Conservation (phyloP, 2,329 filamentous ascomycete genomes). For the Colletotrichum karsti region DNA sequence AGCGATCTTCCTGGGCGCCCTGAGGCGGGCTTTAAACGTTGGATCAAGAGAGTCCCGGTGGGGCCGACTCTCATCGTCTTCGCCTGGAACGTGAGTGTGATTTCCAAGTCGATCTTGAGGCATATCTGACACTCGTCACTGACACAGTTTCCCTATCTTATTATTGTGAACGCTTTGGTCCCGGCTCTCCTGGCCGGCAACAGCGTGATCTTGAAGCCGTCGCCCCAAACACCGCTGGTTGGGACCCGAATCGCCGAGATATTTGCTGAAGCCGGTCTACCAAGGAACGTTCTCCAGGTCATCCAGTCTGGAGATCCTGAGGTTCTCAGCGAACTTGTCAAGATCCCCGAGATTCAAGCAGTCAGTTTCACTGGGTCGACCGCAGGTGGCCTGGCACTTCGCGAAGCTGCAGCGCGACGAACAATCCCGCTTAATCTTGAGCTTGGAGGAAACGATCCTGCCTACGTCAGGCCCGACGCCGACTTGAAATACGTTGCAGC, state of each 20-base stretch:
- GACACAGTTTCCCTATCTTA: constrained; percentile 66
- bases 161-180: constrained; percentile 76
- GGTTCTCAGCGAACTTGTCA: constrained; percentile 68
- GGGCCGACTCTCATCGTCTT: constrained; percentile 75
- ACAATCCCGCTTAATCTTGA: not conserved
- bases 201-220: constrained; percentile 75
- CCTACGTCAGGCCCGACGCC: constrained; percentile 73
- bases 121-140: no score
- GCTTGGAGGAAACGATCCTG: constrained; percentile 66
- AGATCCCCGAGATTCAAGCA: not conserved
- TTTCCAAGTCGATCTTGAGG: no score
- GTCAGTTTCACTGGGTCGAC: not conserved
- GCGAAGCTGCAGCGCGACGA: not conserved
- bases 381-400: not conserved
- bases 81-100: constrained; percentile 79
- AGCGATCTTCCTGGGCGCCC: constrained; percentile 69
- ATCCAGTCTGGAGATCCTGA: constrained; percentile 57
- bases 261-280: constrained; percentile 71
- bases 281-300: constrained; percentile 57
- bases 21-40: constrained; percentile 73
- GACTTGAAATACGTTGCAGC: constrained; percentile 75
- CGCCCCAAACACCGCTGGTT: constrained; percentile 69
- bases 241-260: constrained; percentile 70
- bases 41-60: constrained; percentile 71
- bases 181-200: constrained; percentile 65